phyloP scores from a whole-genome alignment of 1,139 yeast genomes.

The Debaryomycetaceae sp. region DNA sequence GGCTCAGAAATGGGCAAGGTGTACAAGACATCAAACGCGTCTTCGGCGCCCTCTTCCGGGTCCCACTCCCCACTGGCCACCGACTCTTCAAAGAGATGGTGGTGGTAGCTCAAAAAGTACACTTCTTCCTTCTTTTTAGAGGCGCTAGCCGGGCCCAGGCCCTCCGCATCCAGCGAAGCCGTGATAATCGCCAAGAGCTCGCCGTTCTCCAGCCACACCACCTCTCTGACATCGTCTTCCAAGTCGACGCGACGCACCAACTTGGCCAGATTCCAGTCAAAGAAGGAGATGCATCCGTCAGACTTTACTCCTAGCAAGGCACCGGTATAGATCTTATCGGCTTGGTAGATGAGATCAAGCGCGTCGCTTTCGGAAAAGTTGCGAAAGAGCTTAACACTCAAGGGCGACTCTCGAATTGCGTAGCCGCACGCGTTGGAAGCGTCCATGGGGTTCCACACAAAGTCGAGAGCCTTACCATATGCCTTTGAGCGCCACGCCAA shows the following conservation, averaged over 20 bases:
- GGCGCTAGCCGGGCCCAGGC: slow-evolving; percentile 8
- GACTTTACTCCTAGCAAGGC: slow-evolving; percentile 72
- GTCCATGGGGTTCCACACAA: slow-evolving; percentile 87
- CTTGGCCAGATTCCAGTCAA: slow-evolving; percentile 85
- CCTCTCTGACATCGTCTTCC: slow-evolving; percentile 59
- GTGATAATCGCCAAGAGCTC: slow-evolving; percentile 75
- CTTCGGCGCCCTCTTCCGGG: slow-evolving; percentile 81
- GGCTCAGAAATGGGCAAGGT: slow-evolving; percentile 65
- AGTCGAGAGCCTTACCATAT: slow-evolving; percentile 83
- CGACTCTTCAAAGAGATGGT: slow-evolving; percentile 56
- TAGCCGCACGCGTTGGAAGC: slow-evolving; percentile 54
- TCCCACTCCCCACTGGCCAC: slow-evolving; percentile 47
- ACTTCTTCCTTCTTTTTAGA: slow-evolving; percentile 45
- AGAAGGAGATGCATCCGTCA: slow-evolving; percentile 75
- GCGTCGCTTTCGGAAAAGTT: slow-evolving; percentile 73
- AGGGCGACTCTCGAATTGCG: slow-evolving; percentile 67
- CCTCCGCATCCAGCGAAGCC: slow-evolving; percentile 16
- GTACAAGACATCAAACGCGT: slow-evolving; percentile 71
- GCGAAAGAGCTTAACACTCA: slow-evolving; percentile 60
- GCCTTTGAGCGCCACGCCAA: slow-evolving; percentile 96
- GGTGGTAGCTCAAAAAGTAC: slow-evolving; percentile 69
- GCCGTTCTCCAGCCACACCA: slow-evolving; percentile 91
- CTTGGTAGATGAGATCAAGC: slow-evolving; percentile 59
- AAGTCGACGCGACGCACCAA: slow-evolving; percentile 80
- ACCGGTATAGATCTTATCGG: slow-evolving; percentile 81